These are phyloP conservation scores for Caryopteris hybrid DNA, from an alignment of 305 asterid species.

Conservation along the genomic window DNA sequence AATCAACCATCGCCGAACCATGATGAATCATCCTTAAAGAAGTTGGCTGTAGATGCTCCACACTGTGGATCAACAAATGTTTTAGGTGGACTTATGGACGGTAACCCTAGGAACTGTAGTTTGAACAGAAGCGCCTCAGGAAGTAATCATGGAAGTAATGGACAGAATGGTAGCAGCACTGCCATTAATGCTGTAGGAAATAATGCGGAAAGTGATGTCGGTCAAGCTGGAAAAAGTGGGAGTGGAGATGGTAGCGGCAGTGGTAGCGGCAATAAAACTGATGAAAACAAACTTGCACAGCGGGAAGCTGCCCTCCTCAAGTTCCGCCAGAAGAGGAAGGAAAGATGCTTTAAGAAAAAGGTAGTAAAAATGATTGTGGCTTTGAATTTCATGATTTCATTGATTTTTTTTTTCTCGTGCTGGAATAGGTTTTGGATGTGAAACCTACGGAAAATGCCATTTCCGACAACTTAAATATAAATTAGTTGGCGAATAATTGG, in stretches of 20 bases:
- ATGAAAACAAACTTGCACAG: conserved; percentile 48
- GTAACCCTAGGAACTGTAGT: conserved; percentile 37
- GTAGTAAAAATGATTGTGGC: conserved; percentile 19
- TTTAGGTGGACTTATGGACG: conserved; percentile 40
- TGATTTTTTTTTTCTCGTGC: neutral
- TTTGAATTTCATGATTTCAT: neutral
- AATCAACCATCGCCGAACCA: conserved; percentile 33
- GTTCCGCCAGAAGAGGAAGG: conserved; percentile 68
- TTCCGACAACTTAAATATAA: neutral
- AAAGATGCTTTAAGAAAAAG: conserved; percentile 46
- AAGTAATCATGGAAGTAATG: conserved; percentile 66
- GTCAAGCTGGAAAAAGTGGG: conserved; percentile 55
- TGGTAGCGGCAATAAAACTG: conserved; percentile 53
- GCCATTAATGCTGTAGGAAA: conserved; percentile 38
- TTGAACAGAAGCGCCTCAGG: conserved; percentile 64
- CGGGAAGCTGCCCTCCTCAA: conserved; percentile 70
- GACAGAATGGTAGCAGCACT: conserved; percentile 50
- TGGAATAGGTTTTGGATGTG: conserved; percentile 1
- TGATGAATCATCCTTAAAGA: conserved; percentile 40
- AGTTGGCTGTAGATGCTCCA: conserved; percentile 45
- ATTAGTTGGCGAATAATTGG: neutral
- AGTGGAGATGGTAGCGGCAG: conserved; percentile 58
- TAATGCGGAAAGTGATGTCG: conserved; percentile 52
- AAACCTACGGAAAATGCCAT: neutral
- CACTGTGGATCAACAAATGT: conserved; percentile 44